Evolutionary conservation across 106 monocot species (phyloP).

Genomic region (Iris macrosiphon): DNA sequence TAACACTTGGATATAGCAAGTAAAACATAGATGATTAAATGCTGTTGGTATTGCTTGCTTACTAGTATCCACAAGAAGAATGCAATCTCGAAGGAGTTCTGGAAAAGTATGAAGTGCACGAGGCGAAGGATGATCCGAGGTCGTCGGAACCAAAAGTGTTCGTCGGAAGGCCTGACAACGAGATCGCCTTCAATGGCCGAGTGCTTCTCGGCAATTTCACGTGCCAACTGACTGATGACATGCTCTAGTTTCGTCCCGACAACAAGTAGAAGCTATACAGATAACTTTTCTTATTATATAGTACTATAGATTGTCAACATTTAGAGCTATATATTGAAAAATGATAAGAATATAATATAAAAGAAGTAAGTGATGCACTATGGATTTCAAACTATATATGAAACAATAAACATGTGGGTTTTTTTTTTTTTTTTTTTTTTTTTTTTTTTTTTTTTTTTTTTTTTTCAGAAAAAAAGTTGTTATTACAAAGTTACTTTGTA

Average conservation of each 20-base stretch:
- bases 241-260: constrained; percentile 66
- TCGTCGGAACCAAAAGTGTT: constrained; percentile 62
- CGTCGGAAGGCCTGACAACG: constrained; percentile 46
- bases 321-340: no score
- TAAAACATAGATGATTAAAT: not conserved
- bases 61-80: constrained; percentile 76
- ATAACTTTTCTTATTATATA: no score
- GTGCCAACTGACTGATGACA: constrained; percentile 53
- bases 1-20: not conserved
- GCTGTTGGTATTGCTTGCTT: constrained; percentile 11
- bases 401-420: no score
- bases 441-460: no score
- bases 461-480: no score
- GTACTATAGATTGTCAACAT: no score
- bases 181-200: constrained; percentile 50
- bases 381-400: no score
- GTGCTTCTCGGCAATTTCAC: constrained; percentile 58
- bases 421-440: no score
- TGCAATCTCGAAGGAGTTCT: constrained; percentile 64
- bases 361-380: not conserved
- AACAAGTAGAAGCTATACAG: constrained; percentile 19
- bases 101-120: constrained; percentile 63
- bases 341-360: not conserved
- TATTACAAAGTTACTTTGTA: no score
- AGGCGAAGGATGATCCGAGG: constrained; percentile 46